phyloP scores from a whole-genome alignment of 768 basidiomycete species.

The Pleurotus salmoneostramineus region DNA sequence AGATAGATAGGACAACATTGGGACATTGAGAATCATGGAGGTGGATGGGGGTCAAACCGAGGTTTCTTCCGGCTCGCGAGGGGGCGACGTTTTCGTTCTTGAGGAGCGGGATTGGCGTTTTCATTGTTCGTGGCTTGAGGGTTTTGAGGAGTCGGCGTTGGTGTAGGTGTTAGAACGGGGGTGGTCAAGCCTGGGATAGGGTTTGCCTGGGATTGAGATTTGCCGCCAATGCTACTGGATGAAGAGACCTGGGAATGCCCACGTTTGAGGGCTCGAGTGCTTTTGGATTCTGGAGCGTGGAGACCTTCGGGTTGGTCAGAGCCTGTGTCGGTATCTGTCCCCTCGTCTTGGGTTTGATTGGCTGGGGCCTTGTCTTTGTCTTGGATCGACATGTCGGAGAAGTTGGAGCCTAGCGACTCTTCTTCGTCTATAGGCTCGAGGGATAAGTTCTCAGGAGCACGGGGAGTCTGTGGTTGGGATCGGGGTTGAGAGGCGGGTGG shows the following conservation, averaged over 20 bases:
- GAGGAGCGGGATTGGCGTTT: background rate
- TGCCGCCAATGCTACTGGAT: background rate
- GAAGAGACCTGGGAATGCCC: slow-evolving; percentile 5
- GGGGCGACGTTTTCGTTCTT: background rate
- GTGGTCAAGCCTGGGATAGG: background rate
- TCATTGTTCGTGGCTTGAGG: too few species aligned
- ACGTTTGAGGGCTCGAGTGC: background rate
- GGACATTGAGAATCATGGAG: background rate
- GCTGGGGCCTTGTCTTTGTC: background rate
- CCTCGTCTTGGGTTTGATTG: background rate
- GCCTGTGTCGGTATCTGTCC: background rate
- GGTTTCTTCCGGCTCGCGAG: background rate
- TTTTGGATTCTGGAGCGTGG: background rate
- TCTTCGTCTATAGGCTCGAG: background rate
- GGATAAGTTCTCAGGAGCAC: background rate
- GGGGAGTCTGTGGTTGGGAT: background rate
- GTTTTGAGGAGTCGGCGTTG: background rate
- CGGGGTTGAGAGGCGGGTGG: background rate
- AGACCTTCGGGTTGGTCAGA: background rate
- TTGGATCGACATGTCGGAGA: slow-evolving; percentile 4
- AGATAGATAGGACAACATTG: background rate
- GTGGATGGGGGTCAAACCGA: background rate
- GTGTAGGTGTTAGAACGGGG: background rate
- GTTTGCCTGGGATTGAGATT: background rate
- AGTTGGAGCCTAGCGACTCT: background rate